phyloP scores from a whole-genome alignment of 371 early-diverging fungal genomes.

The Mortierella sp. region DNA sequence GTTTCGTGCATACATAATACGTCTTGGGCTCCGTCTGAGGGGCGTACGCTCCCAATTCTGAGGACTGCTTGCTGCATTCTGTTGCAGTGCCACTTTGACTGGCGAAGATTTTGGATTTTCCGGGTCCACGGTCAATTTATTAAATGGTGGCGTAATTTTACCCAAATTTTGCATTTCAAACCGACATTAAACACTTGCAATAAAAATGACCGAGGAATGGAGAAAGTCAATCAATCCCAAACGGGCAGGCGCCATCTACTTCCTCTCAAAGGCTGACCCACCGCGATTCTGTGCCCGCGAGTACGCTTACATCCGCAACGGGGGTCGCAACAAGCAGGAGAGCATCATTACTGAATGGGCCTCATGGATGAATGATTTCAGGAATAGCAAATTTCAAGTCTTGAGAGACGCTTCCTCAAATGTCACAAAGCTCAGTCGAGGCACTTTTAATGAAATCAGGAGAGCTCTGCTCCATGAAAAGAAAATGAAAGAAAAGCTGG shows the following conservation, averaged over 20 bases:
- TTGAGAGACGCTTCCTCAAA: constrained; percentile 11
- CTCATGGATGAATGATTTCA: constrained; percentile 16
- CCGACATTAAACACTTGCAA: no score
- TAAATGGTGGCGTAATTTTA: no score
- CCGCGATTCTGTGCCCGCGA: constrained; percentile 3
- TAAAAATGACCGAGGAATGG: constrained; percentile 6
- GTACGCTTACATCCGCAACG: background rate
- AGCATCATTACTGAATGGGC: constrained; percentile 7
- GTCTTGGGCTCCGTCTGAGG: no score
- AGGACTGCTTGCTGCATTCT: no score
- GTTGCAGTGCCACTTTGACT: no score
- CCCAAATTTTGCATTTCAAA: no score
- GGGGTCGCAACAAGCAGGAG: constrained; percentile 9
- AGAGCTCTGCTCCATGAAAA: no score
- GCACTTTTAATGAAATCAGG: background rate
- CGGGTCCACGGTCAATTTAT: no score
- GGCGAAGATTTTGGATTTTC: no score
- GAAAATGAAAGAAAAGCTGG: no score
- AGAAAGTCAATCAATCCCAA: constrained; percentile 1
- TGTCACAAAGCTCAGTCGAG: constrained; percentile 6
- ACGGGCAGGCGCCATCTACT: constrained; percentile 3
- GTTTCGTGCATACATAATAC: no score
- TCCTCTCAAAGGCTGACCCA: background rate
- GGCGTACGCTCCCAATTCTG: no score
- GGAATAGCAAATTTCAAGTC: background rate